These are phyloP conservation scores for Trametes hirsuta DNA, from an alignment of 1,284 basidiomycete genomes.

Conservation along the genomic window DNA sequence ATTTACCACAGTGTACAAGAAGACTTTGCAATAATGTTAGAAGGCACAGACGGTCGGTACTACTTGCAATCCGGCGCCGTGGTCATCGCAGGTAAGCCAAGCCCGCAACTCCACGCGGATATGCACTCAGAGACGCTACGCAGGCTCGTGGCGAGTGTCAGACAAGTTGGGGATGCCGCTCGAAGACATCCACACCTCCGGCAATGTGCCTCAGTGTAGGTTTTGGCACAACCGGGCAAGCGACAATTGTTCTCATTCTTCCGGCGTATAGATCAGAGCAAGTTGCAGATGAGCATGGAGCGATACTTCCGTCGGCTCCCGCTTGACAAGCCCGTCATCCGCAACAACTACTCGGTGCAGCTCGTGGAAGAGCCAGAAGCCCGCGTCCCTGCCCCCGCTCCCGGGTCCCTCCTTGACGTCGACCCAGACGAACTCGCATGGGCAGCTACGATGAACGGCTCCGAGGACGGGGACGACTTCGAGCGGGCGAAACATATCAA, in stretches of 20 bases:
- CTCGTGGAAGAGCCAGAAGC: slow-evolving; percentile 41
- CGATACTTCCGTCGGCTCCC: slow-evolving; percentile 71
- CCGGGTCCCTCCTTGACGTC: slow-evolving; percentile 32
- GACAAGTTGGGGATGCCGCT: slow-evolving; percentile 78
- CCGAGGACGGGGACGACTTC: slow-evolving; percentile 50
- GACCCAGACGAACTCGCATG: slow-evolving; percentile 74
- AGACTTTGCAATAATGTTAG: slow-evolving; percentile 77
- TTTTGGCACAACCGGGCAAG: slow-evolving; percentile 11
- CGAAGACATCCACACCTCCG: slow-evolving; percentile 72
- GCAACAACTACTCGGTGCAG: slow-evolving; percentile 77
- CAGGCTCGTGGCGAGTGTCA: slow-evolving; percentile 77
- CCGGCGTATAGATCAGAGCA: slow-evolving; percentile 54
- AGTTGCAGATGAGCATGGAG: slow-evolving; percentile 65
- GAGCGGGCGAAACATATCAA: slow-evolving; percentile 30
- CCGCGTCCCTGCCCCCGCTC: slow-evolving; percentile 13
- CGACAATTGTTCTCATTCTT: neutral
- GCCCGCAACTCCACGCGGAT: neutral
- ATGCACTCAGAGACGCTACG: neutral
- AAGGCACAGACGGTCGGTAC: slow-evolving; percentile 70
- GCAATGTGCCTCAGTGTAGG: slow-evolving; percentile 74
- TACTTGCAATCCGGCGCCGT: slow-evolving; percentile 78
- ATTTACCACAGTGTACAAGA: slow-evolving; percentile 55
- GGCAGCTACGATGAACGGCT: slow-evolving; percentile 65
- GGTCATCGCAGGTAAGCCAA: slow-evolving; percentile 57
- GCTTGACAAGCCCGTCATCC: slow-evolving; percentile 69